Percentiles rank a stretch among this genome's conserved stretches.
These are phyloP conservation scores for Scheffersomyces insectosa DNA, from an alignment of 1,139 yeast genomes.

Conservation along the genomic window DNA sequence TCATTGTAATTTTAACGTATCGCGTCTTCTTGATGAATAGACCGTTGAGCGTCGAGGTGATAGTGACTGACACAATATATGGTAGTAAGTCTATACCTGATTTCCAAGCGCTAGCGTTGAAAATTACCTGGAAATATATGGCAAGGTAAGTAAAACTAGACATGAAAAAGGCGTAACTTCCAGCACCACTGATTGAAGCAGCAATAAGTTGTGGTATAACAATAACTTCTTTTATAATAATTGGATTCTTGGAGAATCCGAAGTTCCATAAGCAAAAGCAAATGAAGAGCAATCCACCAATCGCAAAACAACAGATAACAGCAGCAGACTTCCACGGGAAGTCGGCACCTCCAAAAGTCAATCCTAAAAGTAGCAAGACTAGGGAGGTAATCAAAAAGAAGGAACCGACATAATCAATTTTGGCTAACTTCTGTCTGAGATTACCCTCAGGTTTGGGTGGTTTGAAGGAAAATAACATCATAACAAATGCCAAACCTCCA, in stretches of 20 bases:
- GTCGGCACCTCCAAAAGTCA: slow-evolving; percentile 38
- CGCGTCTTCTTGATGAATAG: slow-evolving; percentile 45
- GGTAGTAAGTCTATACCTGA: slow-evolving; percentile 61
- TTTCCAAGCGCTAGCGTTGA: slow-evolving; percentile 45
- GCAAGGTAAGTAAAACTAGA: slow-evolving; percentile 43
- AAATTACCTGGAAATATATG: slow-evolving; percentile 55
- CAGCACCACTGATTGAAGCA: slow-evolving; percentile 36
- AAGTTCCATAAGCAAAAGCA: slow-evolving; percentile 29
- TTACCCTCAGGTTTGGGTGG: slow-evolving; percentile 30
- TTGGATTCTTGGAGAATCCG: slow-evolving; percentile 25
- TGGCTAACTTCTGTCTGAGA: slow-evolving; percentile 16
- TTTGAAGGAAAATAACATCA: slow-evolving; percentile 28
- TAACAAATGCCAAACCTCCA: slow-evolving; percentile 32
- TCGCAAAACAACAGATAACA: slow-evolving; percentile 11
- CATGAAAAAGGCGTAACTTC: slow-evolving; percentile 46
- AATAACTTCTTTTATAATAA: slow-evolving; percentile 29
- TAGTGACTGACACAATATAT: slow-evolving; percentile 47
- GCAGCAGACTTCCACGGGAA: slow-evolving; percentile 28
- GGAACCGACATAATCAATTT: slow-evolving; percentile 36
- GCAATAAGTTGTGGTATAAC: slow-evolving; percentile 29
- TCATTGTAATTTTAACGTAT: slow-evolving; percentile 45
- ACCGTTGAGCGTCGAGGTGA: slow-evolving; percentile 48
- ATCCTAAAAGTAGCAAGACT: slow-evolving; percentile 31
- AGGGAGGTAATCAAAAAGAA: slow-evolving; percentile 29
- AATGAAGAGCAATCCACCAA: slow-evolving; percentile 10